These are phyloP conservation scores for Alternaria burnsii DNA, from an alignment of 2,329 filamentous ascomycete genomes.

Conservation along the genomic window DNA sequence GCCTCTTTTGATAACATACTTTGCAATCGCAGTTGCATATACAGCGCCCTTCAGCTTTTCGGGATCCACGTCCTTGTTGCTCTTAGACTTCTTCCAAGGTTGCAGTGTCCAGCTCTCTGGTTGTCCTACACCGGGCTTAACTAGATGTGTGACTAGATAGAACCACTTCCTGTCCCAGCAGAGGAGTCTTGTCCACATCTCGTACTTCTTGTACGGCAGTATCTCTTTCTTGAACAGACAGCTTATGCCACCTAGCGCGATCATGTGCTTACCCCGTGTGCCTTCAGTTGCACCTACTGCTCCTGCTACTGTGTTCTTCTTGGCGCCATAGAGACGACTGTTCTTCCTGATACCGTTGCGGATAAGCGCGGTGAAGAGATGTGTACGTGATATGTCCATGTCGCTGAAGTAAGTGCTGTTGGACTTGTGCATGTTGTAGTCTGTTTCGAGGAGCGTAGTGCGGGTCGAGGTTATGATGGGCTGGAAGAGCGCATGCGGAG, in stretches of 20 bases:
- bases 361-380: constrained; percentile 71
- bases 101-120: constrained; percentile 56
- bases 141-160: constrained; percentile 59
- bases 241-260: constrained; percentile 58
- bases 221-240: constrained; percentile 60
- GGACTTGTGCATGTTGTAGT: constrained; percentile 86
- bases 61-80: constrained; percentile 33
- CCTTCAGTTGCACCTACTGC: constrained; percentile 29
- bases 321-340: constrained; percentile 31
- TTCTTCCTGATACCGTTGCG: constrained; percentile 55
- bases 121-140: constrained; percentile 55
- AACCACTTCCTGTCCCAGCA: constrained; percentile 62
- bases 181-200: constrained; percentile 59
- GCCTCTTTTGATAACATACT: constrained; percentile 62
- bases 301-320: constrained; percentile 26
- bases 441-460: constrained; percentile 77
- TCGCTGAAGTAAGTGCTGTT: constrained; percentile 89
- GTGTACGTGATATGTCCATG: constrained; percentile 82
- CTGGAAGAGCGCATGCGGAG: constrained; percentile 73
- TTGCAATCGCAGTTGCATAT: constrained; percentile 60
- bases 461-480: constrained; percentile 73
- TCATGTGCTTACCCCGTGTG: constrained; percentile 39
- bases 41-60: constrained; percentile 54
- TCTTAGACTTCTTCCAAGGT: constrained; percentile 52
- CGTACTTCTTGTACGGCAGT: constrained; percentile 54